Evolutionary conservation across 2,329 filamentous ascomycete genomes (phyloP), one percentile per base, ranked within the genome.

Genomic region (Aspergillus flavus): DNA sequence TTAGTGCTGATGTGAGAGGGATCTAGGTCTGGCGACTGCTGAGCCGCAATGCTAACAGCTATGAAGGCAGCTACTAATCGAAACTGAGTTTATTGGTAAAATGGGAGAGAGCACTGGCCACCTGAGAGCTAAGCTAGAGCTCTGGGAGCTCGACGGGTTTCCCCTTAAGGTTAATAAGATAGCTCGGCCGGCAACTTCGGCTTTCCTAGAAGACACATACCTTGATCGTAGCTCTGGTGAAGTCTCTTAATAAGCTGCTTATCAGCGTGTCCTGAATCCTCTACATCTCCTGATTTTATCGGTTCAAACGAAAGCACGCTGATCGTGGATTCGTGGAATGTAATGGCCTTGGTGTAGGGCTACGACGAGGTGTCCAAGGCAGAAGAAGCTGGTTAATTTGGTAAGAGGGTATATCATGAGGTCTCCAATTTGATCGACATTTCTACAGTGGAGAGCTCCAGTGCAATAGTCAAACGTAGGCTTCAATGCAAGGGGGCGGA

Each of bases 141-240:
- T 41, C 39, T 41, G 16, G 39, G 48, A 52, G 48, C 48, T n/a
- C 16, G 28, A 52, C 28, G 48, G 48, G 28, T 26, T 52, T 32
- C 46, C 46, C 3, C 16, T 26, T 50, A 30, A 50, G 46, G 46
- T 50, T 50, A 50, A 50, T 28, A 48, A 48, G 23, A 30, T 32
- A 52, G 48, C 48, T 52, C 30, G 16, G 28, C 14, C 26, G 7
- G 28, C 10, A 32, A 21, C 28, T 32, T 32, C 16, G 48, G 48
- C 16, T 32, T 52, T 52, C 48, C 46, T 30, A 52, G 48, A 52
- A 32, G 28, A 52, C 48, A 52, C 48, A 32, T 59, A 21, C 48
- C n/a, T 26, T 4, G 45, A 48, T 10, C 19, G 9, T 52, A 32
- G 48, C 48, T n/a, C 19, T 14, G 6, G 16, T 19, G 34, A 34